Evolutionary conservation across 306 rosid species (phyloP).

Genomic region (Astragalus membranaceus): DNA sequence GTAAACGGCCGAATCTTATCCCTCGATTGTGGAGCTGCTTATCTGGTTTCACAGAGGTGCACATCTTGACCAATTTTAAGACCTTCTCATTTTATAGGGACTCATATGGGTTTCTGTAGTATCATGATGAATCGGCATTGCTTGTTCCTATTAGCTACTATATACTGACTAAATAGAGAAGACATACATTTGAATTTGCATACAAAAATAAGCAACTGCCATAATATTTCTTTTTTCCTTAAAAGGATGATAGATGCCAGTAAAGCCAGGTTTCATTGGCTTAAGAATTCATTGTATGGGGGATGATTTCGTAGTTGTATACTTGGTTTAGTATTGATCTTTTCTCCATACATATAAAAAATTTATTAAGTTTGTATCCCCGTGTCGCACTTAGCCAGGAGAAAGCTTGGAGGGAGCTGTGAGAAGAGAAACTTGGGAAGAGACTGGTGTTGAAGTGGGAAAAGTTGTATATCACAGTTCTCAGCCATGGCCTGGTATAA

Average conservation of each 20-base stretch:
- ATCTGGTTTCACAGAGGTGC: conserved; percentile 86
- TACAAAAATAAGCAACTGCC: not conserved
- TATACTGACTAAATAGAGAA: not conserved
- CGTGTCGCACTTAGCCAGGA: conserved; percentile 59
- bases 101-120: not conserved
- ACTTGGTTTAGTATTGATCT: not conserved
- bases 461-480: conserved; percentile 87
- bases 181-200: not conserved
- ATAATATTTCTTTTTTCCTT: not conserved
- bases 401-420: conserved; percentile 98
- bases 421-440: conserved; percentile 95
- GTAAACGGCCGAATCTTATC: conserved; percentile 50
- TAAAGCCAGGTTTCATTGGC: conserved; percentile 12
- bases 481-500: conserved; percentile 96
- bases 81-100: conserved; percentile 2
- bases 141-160: not conserved
- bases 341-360: not conserved
- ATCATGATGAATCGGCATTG: not conserved
- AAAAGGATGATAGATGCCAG: not conserved
- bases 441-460: conserved; percentile 92
- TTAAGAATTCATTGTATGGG: not conserved
- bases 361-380: not conserved
- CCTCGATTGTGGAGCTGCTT: conserved; percentile 80
- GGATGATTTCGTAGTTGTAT: not conserved
- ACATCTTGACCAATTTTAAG: conserved; percentile 20